These are phyloP conservation scores for Yamagishiella unicocca DNA, from an alignment of 139 green algal species.

Conservation along the genomic window DNA sequence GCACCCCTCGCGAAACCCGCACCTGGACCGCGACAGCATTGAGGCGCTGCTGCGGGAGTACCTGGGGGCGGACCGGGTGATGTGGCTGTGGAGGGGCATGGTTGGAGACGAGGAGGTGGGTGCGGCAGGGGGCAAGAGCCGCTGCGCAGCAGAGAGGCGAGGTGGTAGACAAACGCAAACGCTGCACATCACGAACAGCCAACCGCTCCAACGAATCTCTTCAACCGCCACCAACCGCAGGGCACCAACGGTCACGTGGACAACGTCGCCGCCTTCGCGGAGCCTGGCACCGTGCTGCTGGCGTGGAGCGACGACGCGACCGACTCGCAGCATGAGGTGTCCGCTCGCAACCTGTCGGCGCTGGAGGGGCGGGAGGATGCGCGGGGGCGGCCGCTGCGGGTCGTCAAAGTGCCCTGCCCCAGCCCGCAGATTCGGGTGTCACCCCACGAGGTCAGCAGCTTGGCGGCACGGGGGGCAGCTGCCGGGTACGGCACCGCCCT, in stretches of 20 bases:
- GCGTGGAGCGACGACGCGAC: slow-evolving; percentile 78
- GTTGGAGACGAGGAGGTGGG: slow-evolving; percentile 67
- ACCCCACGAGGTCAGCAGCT: not conserved
- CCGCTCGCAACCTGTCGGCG: slow-evolving; percentile 33
- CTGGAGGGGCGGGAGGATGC: slow-evolving; percentile 67
- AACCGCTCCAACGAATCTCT: too few species aligned
- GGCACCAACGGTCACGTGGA: slow-evolving; percentile 82
- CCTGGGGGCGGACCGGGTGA: slow-evolving; percentile 80
- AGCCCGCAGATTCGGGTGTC: not conserved
- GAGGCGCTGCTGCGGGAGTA: slow-evolving; percentile 77
- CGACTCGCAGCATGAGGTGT: slow-evolving; percentile 59
- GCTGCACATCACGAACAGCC: too few species aligned
- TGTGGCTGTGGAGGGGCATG: slow-evolving; percentile 86
- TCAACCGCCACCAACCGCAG: not conserved
- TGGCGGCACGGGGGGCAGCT: not conserved
- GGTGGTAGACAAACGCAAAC: not conserved
- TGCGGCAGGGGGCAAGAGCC: not conserved
- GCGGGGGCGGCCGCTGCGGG: slow-evolving; percentile 67
- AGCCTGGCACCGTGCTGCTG: slow-evolving; percentile 76
- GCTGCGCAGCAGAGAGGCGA: too few species aligned
- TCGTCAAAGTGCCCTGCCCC: slow-evolving; percentile 75
- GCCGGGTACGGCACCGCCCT: not conserved
- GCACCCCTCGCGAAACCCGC: slow-evolving; percentile 79
- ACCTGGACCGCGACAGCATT: slow-evolving; percentile 69
- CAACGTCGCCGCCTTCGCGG: slow-evolving; percentile 82